Conservation (phyloP, 164 flowering plant species). For the Aristolochia contorta region DNA sequence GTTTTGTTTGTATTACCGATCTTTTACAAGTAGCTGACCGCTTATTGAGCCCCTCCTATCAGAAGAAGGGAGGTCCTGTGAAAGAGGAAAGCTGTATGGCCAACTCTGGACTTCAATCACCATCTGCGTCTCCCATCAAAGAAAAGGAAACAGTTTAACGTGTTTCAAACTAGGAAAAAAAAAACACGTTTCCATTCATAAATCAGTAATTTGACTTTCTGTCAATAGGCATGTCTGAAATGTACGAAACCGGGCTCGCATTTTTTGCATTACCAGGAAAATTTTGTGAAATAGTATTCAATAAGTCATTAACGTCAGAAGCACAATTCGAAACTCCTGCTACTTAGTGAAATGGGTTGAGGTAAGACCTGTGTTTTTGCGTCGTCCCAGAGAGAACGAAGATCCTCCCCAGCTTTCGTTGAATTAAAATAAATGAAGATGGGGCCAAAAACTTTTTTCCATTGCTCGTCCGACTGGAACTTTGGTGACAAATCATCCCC, state of each 20-base stretch:
- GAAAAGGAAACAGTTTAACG: neutral
- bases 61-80: conserved; percentile 49
- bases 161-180: neutral
- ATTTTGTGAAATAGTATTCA: neutral
- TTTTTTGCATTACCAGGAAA: neutral
- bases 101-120: conserved; percentile 55
- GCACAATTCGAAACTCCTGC: neutral
- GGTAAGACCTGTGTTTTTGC: conserved; percentile 60
- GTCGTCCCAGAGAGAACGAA: conserved; percentile 46
- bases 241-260: too few species aligned
- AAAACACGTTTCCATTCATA: neutral
- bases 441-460: conserved; percentile 98
- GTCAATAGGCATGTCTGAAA: neutral
- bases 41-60: conserved; percentile 47
- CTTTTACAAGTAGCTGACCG: conserved; percentile 60
- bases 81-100: conserved; percentile 78
- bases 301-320: neutral
- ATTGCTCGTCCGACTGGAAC: conserved; percentile 47
- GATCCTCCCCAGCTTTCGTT: conserved; percentile 19
- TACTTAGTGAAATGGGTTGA: neutral
- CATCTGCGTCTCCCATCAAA: conserved; percentile 29
- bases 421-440: conserved; percentile 76
- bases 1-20: conserved; percentile 28
- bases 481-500: conserved; percentile 45
- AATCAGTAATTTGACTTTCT: neutral